Conservation (phyloP, 2,329 filamentous ascomycete genomes). For the Phaeophleospora eucalypticola region DNA sequence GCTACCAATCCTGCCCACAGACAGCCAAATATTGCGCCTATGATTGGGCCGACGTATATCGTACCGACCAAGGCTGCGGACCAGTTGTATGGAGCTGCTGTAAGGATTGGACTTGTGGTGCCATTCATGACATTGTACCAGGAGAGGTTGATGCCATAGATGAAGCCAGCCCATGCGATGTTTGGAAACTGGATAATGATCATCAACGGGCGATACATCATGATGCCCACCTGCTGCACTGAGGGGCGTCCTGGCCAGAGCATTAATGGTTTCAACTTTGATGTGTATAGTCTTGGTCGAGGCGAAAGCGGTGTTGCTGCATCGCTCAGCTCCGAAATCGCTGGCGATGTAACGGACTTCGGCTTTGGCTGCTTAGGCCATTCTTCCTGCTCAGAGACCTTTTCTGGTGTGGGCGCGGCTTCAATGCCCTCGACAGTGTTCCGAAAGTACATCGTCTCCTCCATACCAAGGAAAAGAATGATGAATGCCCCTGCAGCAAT, state of each 20-base stretch:
- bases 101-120: constrained; percentile 37
- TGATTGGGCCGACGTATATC: constrained; percentile 33
- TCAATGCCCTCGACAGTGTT: constrained; percentile 14
- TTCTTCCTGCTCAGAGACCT: neutral
- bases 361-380: neutral
- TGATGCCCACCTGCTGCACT: constrained; percentile 20
- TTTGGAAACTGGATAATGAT: constrained; percentile 36
- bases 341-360: neutral
- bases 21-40: constrained; percentile 35
- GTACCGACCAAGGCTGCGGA: constrained; percentile 35
- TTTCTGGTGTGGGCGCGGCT: neutral
- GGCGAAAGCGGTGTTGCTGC: neutral
- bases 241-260: constrained; percentile 17
- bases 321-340: constrained; percentile 1
- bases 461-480: constrained; percentile 55
- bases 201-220: constrained; percentile 22
- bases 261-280: constrained; percentile 14
- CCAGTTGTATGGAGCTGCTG: constrained; percentile 34
- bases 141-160: constrained; percentile 36
- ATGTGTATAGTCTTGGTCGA: neutral
- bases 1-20: constrained; percentile 34
- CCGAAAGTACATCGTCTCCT: constrained; percentile 53
- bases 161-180: constrained; percentile 38
- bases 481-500: constrained; percentile 46
- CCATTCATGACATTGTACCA: constrained; percentile 34